Base-by-base conservation (phyloP, 192 early-diverging fungal species). In the Rhizoclosmatium globosum region DNA sequence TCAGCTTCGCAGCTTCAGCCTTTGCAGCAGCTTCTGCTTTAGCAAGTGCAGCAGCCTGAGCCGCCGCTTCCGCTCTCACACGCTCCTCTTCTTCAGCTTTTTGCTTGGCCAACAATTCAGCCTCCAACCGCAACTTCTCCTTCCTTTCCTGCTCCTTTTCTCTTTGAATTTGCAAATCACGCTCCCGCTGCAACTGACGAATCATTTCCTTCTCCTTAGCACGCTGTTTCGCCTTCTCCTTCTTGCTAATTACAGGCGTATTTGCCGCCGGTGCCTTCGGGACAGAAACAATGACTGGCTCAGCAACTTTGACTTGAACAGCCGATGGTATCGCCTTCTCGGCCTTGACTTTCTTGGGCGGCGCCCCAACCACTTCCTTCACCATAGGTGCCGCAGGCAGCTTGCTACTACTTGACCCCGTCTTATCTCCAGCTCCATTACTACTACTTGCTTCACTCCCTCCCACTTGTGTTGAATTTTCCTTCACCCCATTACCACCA, bases 181-280 rank as follows among this genome's bases (percentile, higher is more conserved):
- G 41, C 41, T 76, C 74, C 4, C 74, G 42, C 48, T 76, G 74
- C 64, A 66, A n/a, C 57, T 66, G 74, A 19, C 74, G 42, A 17
- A 45, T 46, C 39, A 76, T 19, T 38, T 76, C 74, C 48, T 67
- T 64, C 48, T 76, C 74, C 41, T 66, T 64, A 2, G 74, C 74
- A 3, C 74, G 74, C 6, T 67, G 74, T 64, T 76, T 76, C 6
- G 74, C 74, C 45, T 76, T 76, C 48, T 76, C 74, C 44, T 67
- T 76, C 15, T 44, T 23, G 15, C 47, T 23, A 9, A 71, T 7
- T 6, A 57, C 48, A 4, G 59, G 74, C n/a, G 73, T 43, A 9
- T 58, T 60, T 68, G 67, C 9, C 19, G 21, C 31, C 45, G 43
- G 38, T 7, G 67, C 9, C 21, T 23, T 64, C 11, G 62, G 21